Conservation (phyloP, 2,329 filamentous ascomycete genomes). For the Apiospora rasikravindrae region DNA sequence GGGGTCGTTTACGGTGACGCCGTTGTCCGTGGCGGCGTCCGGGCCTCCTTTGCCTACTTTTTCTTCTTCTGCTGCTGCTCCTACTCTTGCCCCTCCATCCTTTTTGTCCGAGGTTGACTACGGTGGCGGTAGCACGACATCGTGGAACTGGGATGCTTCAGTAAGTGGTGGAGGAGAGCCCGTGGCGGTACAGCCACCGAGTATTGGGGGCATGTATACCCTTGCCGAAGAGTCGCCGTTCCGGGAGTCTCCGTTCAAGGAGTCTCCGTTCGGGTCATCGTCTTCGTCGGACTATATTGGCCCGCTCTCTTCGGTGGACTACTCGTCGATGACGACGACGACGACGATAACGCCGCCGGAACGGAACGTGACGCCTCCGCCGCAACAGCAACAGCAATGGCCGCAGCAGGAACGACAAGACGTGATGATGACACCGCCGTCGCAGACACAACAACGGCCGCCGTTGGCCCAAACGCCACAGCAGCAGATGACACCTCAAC, state of each 20-base stretch:
- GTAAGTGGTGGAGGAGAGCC: not conserved
- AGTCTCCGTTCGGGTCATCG: not conserved
- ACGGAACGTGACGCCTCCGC: not conserved
- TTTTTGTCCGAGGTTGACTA: not conserved
- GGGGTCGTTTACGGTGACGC: not conserved
- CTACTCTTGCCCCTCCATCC: not conserved
- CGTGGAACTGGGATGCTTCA: too few relatives aligned
- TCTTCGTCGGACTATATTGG: not conserved
- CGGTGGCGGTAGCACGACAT: not conserved
- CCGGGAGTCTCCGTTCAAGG: not conserved
- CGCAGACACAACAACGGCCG: not conserved
- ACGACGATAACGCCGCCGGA: not conserved
- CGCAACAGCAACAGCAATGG: not conserved
- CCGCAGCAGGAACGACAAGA: not conserved
- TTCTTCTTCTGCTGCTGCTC: not conserved
- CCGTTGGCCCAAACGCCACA: not conserved
- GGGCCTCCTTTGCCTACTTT: not conserved
- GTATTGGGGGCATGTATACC: not conserved
- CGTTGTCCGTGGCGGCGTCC: not conserved
- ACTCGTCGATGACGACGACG: not conserved
- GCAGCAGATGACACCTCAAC: too few relatives aligned
- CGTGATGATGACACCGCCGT: not conserved
- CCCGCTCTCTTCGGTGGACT: not conserved
- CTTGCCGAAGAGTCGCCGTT: slow-evolving; percentile 11
- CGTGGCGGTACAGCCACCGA: not conserved